Percentiles rank a stretch among this genome's conserved stretches.
These are phyloP conservation scores for Prunus mume DNA, from an alignment of 306 rosid genomes.

Conservation along the genomic window DNA sequence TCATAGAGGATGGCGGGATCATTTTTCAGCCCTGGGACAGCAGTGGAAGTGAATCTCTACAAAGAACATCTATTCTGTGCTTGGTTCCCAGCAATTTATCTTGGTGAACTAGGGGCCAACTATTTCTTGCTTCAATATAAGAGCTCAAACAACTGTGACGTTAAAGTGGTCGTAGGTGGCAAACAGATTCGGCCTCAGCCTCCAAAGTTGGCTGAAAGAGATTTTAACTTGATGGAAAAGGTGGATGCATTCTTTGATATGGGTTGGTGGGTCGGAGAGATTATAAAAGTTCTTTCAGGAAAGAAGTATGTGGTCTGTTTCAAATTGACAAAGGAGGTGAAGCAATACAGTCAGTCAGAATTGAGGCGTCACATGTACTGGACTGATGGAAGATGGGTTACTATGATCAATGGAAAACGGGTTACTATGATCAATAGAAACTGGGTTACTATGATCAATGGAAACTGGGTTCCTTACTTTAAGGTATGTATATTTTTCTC, in stretches of 20 bases:
- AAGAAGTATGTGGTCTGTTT: not conserved
- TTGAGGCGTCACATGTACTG: conserved; percentile 16
- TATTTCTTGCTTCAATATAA: conserved; percentile 8
- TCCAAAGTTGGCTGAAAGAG: not conserved
- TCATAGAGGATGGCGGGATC: not conserved
- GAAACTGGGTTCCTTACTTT: not conserved
- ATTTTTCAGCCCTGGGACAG: not conserved
- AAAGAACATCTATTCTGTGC: not conserved
- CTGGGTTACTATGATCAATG: too few species aligned
- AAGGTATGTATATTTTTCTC: not conserved
- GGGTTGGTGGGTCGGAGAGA: conserved; percentile 22
- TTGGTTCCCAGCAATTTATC: conserved; percentile 22
- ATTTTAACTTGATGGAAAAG: not conserved
- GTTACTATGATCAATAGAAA: not conserved
- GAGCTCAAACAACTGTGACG: not conserved
- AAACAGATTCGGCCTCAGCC: conserved; percentile 23
- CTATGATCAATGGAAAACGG: not conserved
- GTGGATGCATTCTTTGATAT: conserved; percentile 10
- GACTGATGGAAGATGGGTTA: not conserved
- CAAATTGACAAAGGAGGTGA: not conserved
- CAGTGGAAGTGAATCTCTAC: conserved; percentile 11
- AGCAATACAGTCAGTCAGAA: not conserved
- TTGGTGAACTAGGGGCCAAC: conserved; percentile 10
- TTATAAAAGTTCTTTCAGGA: not conserved
- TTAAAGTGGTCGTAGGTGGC: not conserved